These are phyloP conservation scores for Solanum hybrid DNA, from an alignment of 305 asterid species.

Conservation along the genomic window DNA sequence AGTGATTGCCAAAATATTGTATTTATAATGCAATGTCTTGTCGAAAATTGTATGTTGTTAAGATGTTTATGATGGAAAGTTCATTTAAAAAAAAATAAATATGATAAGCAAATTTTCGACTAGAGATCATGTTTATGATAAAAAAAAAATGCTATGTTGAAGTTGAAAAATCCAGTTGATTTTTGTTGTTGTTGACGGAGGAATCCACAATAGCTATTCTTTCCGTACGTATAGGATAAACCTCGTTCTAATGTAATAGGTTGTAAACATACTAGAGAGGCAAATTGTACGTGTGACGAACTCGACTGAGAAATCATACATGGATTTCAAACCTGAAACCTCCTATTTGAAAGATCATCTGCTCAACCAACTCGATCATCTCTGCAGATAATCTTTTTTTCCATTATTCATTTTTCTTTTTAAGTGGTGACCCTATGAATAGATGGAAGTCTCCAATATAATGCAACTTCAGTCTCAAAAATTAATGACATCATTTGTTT, in stretches of 20 bases:
- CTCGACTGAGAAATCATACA: neutral
- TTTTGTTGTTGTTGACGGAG: neutral
- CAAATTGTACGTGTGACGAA: neutral
- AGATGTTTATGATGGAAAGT: neutral
- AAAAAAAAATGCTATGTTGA: neutral
- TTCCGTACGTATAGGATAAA: fast-evolving
- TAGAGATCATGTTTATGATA: neutral
- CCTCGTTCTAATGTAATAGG: fast-evolving
- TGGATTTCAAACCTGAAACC: neutral
- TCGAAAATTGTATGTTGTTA: neutral
- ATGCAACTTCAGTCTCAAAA: neutral
- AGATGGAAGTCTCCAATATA: neutral
- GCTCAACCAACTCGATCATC: neutral
- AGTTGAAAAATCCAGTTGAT: neutral
- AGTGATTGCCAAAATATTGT: neutral
- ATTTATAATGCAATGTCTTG: neutral
- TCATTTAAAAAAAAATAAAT: too few species aligned
- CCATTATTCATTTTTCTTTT: neutral
- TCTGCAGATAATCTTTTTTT: neutral
- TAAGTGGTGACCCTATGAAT: neutral
- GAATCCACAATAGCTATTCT: neutral
- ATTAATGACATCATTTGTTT: neutral
- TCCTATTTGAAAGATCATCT: neutral
- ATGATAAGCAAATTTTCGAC: neutral
- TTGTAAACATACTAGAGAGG: neutral